A percentile compares a stretch with the other conserved stretches of the same genome.
Conservation (phyloP, 2,329 filamentous ascomycete species). For the Verticillium klebahnii region DNA sequence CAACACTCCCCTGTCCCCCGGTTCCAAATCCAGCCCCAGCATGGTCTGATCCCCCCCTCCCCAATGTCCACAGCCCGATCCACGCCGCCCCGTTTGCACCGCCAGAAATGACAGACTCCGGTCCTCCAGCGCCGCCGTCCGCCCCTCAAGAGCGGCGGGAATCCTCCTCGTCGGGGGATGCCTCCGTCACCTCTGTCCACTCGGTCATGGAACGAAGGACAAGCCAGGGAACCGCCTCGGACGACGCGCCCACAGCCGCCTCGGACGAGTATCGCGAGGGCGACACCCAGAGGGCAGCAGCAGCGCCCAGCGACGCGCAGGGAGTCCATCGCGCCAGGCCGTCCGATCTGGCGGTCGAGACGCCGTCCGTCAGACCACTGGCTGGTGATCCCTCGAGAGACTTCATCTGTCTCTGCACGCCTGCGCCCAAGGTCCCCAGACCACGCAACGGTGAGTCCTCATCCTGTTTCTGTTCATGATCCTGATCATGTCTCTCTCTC, state of each 20-base stretch:
- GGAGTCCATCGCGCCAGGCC: slow-evolving; percentile 35
- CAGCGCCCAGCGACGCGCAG: slow-evolving; percentile 36
- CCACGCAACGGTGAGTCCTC: slow-evolving; percentile 52
- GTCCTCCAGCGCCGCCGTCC: slow-evolving; percentile 10
- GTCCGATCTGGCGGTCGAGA: slow-evolving; percentile 28
- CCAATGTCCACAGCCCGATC: slow-evolving; percentile 7
- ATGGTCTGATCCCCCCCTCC: neutral
- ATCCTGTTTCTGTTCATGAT: neutral
- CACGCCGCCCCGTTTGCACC: slow-evolving; percentile 10
- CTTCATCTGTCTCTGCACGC: slow-evolving; percentile 51
- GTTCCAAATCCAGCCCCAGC: slow-evolving; percentile 24
- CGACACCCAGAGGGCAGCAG: neutral
- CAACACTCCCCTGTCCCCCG: slow-evolving; percentile 46
- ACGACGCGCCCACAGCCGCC: slow-evolving; percentile 6
- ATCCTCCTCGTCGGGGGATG: slow-evolving; percentile 12
- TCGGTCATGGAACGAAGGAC: slow-evolving; percentile 14
- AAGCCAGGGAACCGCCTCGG: slow-evolving; percentile 8
- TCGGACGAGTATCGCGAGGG: neutral
- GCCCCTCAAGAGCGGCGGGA: slow-evolving; percentile 11
- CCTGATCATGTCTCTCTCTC: too few relatives aligned
- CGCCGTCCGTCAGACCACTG: slow-evolving; percentile 20
- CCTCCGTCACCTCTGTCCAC: slow-evolving; percentile 10
- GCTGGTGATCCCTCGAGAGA: slow-evolving; percentile 22
- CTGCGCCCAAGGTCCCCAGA: slow-evolving; percentile 52
- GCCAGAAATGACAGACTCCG: slow-evolving; percentile 12